A percentile compares a stretch with the other conserved stretches of the same genome.
Evolutionary conservation across 345 rosid genomes (phyloP).

Genomic region (Lepidium aucheri): DNA sequence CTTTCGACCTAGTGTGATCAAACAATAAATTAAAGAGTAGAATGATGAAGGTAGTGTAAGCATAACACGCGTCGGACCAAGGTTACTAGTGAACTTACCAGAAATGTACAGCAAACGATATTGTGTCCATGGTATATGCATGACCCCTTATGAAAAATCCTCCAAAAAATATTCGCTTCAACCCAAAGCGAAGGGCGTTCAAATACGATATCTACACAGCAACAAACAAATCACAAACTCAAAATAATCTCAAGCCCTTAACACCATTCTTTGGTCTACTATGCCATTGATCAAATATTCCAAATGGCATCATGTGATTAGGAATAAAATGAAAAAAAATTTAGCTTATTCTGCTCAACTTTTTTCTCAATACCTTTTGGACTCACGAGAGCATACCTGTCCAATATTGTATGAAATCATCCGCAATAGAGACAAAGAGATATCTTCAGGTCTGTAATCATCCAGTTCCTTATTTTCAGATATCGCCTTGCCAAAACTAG

Average conservation of each 20-base stretch:
- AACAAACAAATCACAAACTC: conserved; percentile 16
- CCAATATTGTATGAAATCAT: conserved; percentile 99
- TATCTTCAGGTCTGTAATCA: conserved; percentile 94
- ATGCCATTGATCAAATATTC: neutral
- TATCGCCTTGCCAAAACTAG: conserved; percentile 95
- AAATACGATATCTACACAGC: conserved; percentile 68
- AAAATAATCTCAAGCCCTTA: neutral
- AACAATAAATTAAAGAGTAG: neutral
- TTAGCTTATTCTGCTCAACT: neutral
- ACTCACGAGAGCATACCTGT: conserved; percentile 46
- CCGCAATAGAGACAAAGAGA: conserved; percentile 90
- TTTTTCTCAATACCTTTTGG: neutral
- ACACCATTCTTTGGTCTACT: neutral
- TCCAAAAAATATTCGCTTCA: conserved; percentile 91
- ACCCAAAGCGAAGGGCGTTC: conserved; percentile 93
- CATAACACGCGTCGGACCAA: neutral
- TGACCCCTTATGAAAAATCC: conserved; percentile 98
- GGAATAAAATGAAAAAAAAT: neutral
- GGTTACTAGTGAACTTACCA: conserved; percentile 44
- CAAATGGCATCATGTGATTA: neutral
- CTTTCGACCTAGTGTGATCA: conserved; percentile 64
- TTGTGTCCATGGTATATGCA: conserved; percentile 99
- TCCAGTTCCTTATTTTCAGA: conserved; percentile 89
- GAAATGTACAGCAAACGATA: conserved; percentile 98
- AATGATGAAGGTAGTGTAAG: neutral